A percentile compares a stretch with the other conserved stretches of the same genome.
These are phyloP conservation scores for Leccinum obscurum DNA, from an alignment of 768 basidiomycete genomes.

Conservation along the genomic window DNA sequence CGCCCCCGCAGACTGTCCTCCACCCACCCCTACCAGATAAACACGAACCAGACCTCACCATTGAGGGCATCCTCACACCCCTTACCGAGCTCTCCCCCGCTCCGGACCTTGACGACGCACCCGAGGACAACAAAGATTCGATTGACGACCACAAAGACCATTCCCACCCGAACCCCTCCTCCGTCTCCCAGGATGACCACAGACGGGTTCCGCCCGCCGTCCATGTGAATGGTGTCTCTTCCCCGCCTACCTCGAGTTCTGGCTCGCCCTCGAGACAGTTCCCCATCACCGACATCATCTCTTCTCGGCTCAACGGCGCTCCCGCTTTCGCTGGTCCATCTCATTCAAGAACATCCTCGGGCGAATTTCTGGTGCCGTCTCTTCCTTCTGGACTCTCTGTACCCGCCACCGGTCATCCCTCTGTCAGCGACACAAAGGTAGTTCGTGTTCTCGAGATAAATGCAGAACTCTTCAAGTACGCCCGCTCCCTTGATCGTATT, in stretches of 20 bases:
- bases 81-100: conserved; percentile 76
- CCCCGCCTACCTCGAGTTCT: conserved; percentile 18
- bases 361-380: conserved; percentile 32
- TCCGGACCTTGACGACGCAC: conserved; percentile 51
- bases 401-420: conserved; percentile 5
- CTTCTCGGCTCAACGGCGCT: conserved; percentile 24
- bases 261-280: conserved; percentile 26
- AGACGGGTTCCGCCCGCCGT: conserved; percentile 20
- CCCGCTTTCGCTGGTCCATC: conserved; percentile 22
- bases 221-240: conserved; percentile 26
- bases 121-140: conserved; percentile 34
- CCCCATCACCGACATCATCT: conserved; percentile 20
- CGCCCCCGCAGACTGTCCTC: conserved; percentile 20
- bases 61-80: conserved; percentile 52
- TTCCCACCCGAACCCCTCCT: conserved; percentile 13
- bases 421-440: conserved; percentile 43
- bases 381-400: conserved; percentile 27
- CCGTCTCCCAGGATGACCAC: conserved; percentile 19
- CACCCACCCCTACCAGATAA: conserved; percentile 26
- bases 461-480: conserved; percentile 66
- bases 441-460: conserved; percentile 66
- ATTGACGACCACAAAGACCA: conserved; percentile 33
- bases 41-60: conserved; percentile 37
- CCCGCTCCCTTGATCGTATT: conserved; percentile 1
- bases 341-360: conserved; percentile 29